These are phyloP conservation scores for Globisporangium iwayamae DNA, from an alignment of 352 stramenopile genomes.

Conservation along the genomic window DNA sequence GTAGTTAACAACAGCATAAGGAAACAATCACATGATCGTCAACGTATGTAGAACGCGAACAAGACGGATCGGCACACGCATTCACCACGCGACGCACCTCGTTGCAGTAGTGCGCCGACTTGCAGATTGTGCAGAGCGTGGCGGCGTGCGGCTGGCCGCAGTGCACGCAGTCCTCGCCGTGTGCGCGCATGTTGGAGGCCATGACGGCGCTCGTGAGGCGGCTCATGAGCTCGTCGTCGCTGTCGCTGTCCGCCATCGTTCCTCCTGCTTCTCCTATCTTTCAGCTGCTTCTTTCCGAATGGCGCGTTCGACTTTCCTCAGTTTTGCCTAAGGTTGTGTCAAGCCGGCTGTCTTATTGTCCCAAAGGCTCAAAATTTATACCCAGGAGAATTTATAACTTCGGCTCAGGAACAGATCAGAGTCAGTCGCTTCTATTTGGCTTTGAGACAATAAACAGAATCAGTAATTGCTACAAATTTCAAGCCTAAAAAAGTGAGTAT, in stretches of 20 bases:
- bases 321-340: background rate
- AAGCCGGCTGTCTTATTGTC: too few relatives aligned
- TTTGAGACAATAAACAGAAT: too few relatives aligned
- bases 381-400: too few relatives aligned
- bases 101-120: conserved; percentile 66
- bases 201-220: conserved; percentile 47
- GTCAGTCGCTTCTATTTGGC: too few relatives aligned
- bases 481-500: too few relatives aligned
- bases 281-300: background rate
- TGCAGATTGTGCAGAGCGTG: conserved; percentile 65
- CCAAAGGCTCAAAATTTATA: too few relatives aligned
- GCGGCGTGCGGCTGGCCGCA: conserved; percentile 52
- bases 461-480: too few relatives aligned
- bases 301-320: conserved; percentile 1
- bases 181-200: conserved; percentile 20
- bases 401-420: too few relatives aligned
- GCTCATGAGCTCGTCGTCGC: conserved; percentile 86
- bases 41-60: background rate
- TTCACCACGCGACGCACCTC: conserved; percentile 62
- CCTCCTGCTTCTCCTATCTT: background rate
- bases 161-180: conserved; percentile 65
- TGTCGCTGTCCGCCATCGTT: conserved; percentile 74
- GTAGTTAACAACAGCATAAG: background rate
- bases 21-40: background rate
- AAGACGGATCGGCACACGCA: background rate